Evolutionary conservation across 2,329 filamentous ascomycete species (phyloP), one percentile per base, ranked within the genome.

Genomic region (Fusarium musae): DNA sequence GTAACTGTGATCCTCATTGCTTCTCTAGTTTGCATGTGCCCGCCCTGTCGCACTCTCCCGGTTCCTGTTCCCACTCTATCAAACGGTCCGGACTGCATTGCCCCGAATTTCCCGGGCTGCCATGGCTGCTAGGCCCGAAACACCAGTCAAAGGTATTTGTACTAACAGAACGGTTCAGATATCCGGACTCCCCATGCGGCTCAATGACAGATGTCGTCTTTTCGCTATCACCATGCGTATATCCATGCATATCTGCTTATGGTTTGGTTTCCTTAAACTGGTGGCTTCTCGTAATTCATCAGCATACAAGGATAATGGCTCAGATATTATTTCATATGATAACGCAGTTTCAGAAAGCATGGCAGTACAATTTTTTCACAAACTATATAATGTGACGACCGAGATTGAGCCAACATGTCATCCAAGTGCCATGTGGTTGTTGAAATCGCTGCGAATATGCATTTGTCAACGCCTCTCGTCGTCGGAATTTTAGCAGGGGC

Each of bases 91-190:
- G 67, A n/a, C 52, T 66, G 21, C 42, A 63, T 63, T 74, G 57
- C 72, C 69, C 69, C 72, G 64, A 75, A 59, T 43, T 61, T 53
- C 59, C 71, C 63, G 59, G 67, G 32, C 54, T 50, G 42, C 17
- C 44, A 56, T 72, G 72, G 75, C 59, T 74, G 30, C 63, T 34
- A 76, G 75, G 75, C 62, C 75, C 71, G 73, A 72, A 74, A 69
- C 65, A 69, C 65, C 59, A 76, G n/a, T 53, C 56, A 19, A 30
- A 43, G 39, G 37, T 44, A 54, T 36, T 50, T 30, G 37, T 44
- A 54, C 39, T 50, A 39, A 34, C 42, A 23, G 59, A 37, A 64
- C 34, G n/a, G 63, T 46, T 47, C 28, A 68, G 40, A 46, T 47
- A 30, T 53, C 54, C 43, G 39, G 37, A 39, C 63, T 57, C 60